Conservation (phyloP, 2,329 filamentous ascomycete genomes). For the Sarocladiaceae sp. region DNA sequence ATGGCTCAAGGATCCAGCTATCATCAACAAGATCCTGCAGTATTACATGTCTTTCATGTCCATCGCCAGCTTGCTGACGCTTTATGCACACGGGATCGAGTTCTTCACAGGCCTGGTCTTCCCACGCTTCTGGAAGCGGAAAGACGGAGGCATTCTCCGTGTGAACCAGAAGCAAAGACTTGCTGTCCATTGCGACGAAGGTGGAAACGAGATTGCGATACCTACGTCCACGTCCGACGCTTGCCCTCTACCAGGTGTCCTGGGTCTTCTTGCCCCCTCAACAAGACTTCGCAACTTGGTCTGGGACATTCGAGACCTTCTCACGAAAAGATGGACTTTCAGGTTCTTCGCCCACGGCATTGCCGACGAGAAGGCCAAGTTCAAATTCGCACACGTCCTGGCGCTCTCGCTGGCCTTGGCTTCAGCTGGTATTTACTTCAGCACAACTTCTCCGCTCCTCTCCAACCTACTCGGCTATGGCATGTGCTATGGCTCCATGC, state of each 20-base stretch:
- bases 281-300: slow-evolving; percentile 17
- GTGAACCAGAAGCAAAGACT: slow-evolving; percentile 36
- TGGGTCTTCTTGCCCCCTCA: slow-evolving; percentile 29
- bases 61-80: slow-evolving; percentile 68
- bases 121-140: slow-evolving; percentile 61
- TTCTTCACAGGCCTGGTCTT: slow-evolving; percentile 66
- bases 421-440: slow-evolving; percentile 61
- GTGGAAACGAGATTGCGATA: slow-evolving; percentile 21
- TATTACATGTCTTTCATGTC: slow-evolving; percentile 80
- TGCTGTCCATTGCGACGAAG: slow-evolving; percentile 33
- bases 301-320: slow-evolving; percentile 49
- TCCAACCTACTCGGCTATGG: slow-evolving; percentile 85
- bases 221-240: slow-evolving; percentile 20
- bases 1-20: slow-evolving; percentile 74
- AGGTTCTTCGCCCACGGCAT: slow-evolving; percentile 48
- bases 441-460: slow-evolving; percentile 53
- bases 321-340: slow-evolving; percentile 49
- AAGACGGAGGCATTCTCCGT: slow-evolving; percentile 37
- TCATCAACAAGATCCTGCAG: slow-evolving; percentile 79
- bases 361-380: slow-evolving; percentile 38
- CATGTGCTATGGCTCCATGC: slow-evolving; percentile 78
- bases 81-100: slow-evolving; percentile 69
- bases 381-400: slow-evolving; percentile 55
- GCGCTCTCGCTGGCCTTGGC: slow-evolving; percentile 51
- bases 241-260: slow-evolving; percentile 24